Percentiles rank a stretch among this genome's conserved stretches.
phyloP scores from a whole-genome alignment of 164 flowering plant genomes.

The Vitis riparia region DNA sequence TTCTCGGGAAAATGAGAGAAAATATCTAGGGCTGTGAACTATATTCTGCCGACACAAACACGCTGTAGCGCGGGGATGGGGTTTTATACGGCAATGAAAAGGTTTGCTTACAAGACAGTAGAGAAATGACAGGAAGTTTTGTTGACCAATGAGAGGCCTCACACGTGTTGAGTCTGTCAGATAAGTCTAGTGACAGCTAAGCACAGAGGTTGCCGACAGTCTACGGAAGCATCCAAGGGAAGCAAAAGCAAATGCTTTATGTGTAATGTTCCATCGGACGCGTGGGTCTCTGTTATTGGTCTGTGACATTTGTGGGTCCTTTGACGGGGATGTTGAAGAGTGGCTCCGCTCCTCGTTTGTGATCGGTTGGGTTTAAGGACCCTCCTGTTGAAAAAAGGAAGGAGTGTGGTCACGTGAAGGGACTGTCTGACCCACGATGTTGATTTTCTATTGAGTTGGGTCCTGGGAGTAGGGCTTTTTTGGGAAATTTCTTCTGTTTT shows the following conservation, averaged over 20 bases:
- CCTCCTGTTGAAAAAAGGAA: too few relatives aligned
- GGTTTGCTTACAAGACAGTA: not conserved
- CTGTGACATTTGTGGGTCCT: too few relatives aligned
- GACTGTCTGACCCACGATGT: too few relatives aligned
- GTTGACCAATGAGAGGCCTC: constrained; percentile 14
- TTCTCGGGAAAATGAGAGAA: constrained; percentile 15
- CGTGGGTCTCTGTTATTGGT: too few relatives aligned
- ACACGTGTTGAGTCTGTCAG: constrained; percentile 18
- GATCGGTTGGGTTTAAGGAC: too few relatives aligned
- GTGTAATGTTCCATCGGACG: too few relatives aligned
- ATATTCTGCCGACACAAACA: constrained; percentile 39
- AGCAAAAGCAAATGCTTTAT: not conserved
- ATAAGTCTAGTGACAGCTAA: constrained; percentile 28
- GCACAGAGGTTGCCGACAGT: constrained; percentile 36
- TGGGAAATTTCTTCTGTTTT: too few relatives aligned
- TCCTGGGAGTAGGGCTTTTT: too few relatives aligned
- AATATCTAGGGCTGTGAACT: not conserved
- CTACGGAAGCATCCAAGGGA: constrained; percentile 20
- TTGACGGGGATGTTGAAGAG: too few relatives aligned
- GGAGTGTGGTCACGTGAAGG: too few relatives aligned
- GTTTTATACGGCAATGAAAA: not conserved
- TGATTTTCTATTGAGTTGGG: too few relatives aligned
- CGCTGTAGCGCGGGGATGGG: not conserved
- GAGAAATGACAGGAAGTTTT: not conserved
- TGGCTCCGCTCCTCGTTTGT: too few relatives aligned